Evolutionary conservation across 176 grass and related monocot genomes (phyloP), one percentile per base, ranked within the genome.

Genomic region (Bromus sterilis): DNA sequence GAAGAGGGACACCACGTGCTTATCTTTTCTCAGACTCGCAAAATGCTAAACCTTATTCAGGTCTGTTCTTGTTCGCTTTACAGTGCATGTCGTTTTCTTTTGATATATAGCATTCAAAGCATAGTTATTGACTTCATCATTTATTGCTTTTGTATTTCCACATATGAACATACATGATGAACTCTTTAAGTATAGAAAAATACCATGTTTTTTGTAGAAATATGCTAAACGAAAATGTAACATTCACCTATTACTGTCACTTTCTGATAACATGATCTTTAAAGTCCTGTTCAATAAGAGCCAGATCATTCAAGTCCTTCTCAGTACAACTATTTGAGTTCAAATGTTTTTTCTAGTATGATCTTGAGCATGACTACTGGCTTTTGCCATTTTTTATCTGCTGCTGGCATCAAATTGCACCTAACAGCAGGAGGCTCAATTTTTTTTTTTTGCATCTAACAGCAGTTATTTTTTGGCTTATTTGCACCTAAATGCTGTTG

Each of bases 1-100:
- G 66, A 84, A 81, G 92, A 95, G 78, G 95, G 92, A 23, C 92
- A 98, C 71, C 41, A 86, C 66, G 86, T 94, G 18, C 79, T 98
- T 65, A 86, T 98, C 71, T 98, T 98, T 85, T 95, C 95, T 0
- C 95, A 98, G 55, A 93, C 95, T 39, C 85, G 92, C 32, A 98
- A 98, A 93, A 98, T 98, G 95, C 78, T 98, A 49, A 91, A 98
- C 64, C 79, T 95, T 84, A 91, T 98, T 86, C 95, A 98, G 90
- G 95, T 91, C 42, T 21, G 56, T 85, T 87, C 29, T 58, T 72
- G 8, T 69, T 77, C 70, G 55, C 64, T 33, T 41, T 9, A 18
- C 21, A 43, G 18, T 15, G 24, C 6, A n/a, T 49, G 48, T 20
- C 30, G 39, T 84, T 77, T 26, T 40, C 63, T 82, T 71, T 12